A percentile compares a stretch with the other conserved stretches of the same genome.
Conservation (phyloP, 371 early-diverging fungal species). For the Neoconidiobolus thromboides region DNA sequence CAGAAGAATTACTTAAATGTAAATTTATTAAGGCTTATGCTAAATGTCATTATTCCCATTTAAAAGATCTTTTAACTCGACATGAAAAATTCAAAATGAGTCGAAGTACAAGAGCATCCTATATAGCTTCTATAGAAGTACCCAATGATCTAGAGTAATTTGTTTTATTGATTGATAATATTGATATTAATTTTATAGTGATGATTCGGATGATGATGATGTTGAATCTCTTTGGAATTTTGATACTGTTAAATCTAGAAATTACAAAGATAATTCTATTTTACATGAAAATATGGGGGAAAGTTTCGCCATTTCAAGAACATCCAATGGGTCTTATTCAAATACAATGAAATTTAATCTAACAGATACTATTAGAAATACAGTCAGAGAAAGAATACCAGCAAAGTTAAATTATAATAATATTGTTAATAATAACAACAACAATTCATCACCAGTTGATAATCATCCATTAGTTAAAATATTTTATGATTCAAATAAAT, state of each 20-base stretch:
- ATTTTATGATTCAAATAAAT: not conserved
- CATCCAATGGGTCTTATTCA: not conserved
- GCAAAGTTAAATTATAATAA: not conserved
- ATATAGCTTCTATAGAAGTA: not conserved
- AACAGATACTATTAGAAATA: not conserved
- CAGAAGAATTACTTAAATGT: conserved; percentile 20
- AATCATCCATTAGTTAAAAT: not conserved
- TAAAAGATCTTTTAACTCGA: conserved; percentile 19
- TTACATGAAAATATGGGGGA: not conserved
- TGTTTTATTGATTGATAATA: not conserved
- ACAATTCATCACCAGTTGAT: not conserved
- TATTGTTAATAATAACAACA: not conserved
- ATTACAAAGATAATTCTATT: not conserved
- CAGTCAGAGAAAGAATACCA: not conserved
- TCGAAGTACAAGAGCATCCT: not conserved
- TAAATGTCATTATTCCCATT: conserved; percentile 16
- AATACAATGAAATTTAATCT: not conserved
- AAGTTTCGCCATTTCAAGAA: not conserved
- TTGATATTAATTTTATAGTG: not conserved
- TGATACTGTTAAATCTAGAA: not conserved
- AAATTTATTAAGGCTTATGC: conserved; percentile 19
- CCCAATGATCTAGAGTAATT: not conserved
- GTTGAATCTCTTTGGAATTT: conserved; percentile 3
- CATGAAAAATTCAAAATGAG: conserved; percentile 22
- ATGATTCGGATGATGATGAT: not conserved